phyloP scores from a whole-genome alignment of 495 filamentous ascomycete genomes.

The Hypomontagnella monticulosa region DNA sequence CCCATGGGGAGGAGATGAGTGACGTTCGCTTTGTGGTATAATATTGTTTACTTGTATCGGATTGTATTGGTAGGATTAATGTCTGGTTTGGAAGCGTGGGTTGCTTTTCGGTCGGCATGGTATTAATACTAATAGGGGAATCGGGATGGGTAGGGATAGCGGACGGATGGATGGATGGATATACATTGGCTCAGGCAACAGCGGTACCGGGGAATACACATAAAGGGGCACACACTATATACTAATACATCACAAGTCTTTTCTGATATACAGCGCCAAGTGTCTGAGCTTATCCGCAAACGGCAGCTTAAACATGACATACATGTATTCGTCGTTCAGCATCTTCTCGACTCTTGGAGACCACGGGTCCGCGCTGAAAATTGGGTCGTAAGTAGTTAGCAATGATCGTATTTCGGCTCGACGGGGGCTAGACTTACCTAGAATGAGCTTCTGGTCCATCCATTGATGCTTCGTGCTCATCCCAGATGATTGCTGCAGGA shows the following conservation, averaged over 20 bases:
- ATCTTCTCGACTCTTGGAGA: conserved; percentile 14
- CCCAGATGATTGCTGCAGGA: conserved; percentile 43
- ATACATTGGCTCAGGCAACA: conserved; percentile 1
- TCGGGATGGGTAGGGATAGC: too few species aligned
- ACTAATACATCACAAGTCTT: neutral
- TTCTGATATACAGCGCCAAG: conserved; percentile 20
- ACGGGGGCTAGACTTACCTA: neutral
- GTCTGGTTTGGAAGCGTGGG: too few species aligned
- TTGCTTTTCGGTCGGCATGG: too few species aligned
- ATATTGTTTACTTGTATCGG: too few species aligned
- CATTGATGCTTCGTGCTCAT: neutral
- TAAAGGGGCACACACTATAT: neutral
- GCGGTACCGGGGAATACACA: conserved; percentile 7
- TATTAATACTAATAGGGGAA: too few species aligned
- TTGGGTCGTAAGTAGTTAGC: neutral
- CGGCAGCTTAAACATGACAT: neutral
- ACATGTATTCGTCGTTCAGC: conserved; percentile 21
- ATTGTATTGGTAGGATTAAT: too few species aligned
- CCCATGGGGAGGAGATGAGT: too few species aligned
- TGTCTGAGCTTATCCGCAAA: neutral
- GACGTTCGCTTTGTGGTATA: too few species aligned
- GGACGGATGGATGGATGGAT: neutral
- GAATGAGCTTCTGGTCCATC: neutral
- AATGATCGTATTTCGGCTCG: neutral
- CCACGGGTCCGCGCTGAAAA: conserved; percentile 1